Evolutionary conservation across 2,329 filamentous ascomycete genomes (phyloP).

Genomic region (Talaromyces marneffei): DNA sequence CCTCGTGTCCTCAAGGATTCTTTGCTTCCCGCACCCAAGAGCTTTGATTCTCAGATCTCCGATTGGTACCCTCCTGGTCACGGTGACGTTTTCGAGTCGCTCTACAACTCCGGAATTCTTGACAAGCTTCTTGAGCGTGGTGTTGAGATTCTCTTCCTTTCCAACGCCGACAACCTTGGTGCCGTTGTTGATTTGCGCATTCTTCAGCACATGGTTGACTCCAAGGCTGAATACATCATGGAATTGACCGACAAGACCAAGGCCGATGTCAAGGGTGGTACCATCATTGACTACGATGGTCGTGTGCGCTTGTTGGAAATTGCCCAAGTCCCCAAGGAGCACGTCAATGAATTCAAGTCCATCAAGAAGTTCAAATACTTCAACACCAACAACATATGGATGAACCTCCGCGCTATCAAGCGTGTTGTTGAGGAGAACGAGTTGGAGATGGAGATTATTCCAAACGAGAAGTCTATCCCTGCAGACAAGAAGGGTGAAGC

Average conservation of each 20-base stretch:
- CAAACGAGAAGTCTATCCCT: constrained; percentile 97
- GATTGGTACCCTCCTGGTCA: constrained; percentile 99
- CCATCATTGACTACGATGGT: constrained; percentile 98
- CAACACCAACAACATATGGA: constrained; percentile 99
- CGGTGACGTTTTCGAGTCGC: constrained; percentile 98
- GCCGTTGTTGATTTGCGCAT: constrained; percentile 97
- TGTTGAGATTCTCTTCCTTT: constrained; percentile 96
- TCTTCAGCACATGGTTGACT: constrained; percentile 98
- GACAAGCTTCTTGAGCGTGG: constrained; percentile 93
- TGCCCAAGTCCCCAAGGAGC: constrained; percentile 98
- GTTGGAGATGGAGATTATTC: constrained; percentile 98
- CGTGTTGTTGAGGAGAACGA: constrained; percentile 97
- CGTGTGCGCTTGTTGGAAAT: constrained; percentile 96
- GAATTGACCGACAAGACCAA: constrained; percentile 99
- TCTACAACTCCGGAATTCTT: constrained; percentile 98
- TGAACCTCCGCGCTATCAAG: constrained; percentile 96
- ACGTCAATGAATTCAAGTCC: constrained; percentile 99
- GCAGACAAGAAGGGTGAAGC: constrained; percentile 99
- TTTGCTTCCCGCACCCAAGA: constrained; percentile 89
- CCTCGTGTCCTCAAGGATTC: constrained; percentile 98
- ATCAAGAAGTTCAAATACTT: constrained; percentile 99
- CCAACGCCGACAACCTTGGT: constrained; percentile 97
- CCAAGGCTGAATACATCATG: constrained; percentile 97
- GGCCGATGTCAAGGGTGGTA: constrained; percentile 99
- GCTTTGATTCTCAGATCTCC: constrained; percentile 75